Evolutionary conservation across 2,329 filamentous ascomycete species (phyloP), one percentile per base, ranked within the genome.

Genomic region (Alternaria sp.): DNA sequence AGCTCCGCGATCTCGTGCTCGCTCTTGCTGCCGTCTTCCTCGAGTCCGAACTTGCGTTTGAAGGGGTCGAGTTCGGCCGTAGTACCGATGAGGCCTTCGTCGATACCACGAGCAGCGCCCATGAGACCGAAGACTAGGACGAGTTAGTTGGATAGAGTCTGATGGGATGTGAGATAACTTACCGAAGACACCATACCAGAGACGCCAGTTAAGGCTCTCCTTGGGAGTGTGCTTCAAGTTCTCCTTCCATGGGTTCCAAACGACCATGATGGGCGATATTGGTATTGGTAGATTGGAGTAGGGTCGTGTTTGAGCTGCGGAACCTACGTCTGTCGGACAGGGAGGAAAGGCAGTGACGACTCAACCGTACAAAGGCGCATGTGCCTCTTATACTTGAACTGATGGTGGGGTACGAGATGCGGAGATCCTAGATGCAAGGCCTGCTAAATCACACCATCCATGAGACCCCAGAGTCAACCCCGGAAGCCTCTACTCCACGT

Each of bases 51-150:
- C 58, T 78, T 78, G 40, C 69, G 69, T 43, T 66, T 70, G 65
- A 81, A 81, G 3, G 79, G 79, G 1, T 66, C 51, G 11, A 80
- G 72, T 45, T 77, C 73, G 3, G 77, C 89, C 13, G 90, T 90
- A 1, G 90, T 91, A 9, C 86, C 88, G 67, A 93, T 93, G 62
- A 95, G 84, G 64, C 92, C 92, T 79, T 95, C 92, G 67, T 95
- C 92, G n/a, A 93, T 80, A 70, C 92, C 92, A 62, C 91, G 87
- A 44, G 91, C 91, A 3, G 91, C 91, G 58, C 92, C 92, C 80
- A 94, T 88, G 36, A 95, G 85, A 51, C 89, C 89, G 67, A 93
- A 93, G 5, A 80, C 78, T 80, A 44, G 5, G 6, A 1, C 19
- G 12, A 32, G 51, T 75, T 19, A 75, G 68, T 55, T 26, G 23